Evolutionary conservation across 2,329 filamentous ascomycete genomes (phyloP), one percentile per base, ranked within the genome.

Genomic region (Volutella citrinella): DNA sequence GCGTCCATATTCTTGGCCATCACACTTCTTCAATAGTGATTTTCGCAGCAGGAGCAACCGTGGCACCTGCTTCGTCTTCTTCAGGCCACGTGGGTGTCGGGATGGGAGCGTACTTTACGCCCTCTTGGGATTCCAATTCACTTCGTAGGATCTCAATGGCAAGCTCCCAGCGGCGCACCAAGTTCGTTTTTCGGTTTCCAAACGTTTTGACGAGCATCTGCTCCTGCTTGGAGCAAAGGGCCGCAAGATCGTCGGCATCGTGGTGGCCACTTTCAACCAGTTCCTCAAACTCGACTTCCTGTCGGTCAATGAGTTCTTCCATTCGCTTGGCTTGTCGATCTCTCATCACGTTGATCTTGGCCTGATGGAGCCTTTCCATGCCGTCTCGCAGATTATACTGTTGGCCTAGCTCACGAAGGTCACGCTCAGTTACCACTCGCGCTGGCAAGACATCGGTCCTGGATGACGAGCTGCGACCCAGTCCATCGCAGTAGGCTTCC

Each of bases 271-370:
- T 69, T 16, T 64, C 61, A 3, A 52, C 50, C n/a, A 78, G 54
- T 28, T 61, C 63, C 16, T 64, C 58, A 31, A 74, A 49, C 48
- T 82, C 78, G 2, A 54, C 54, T 39, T 73, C 69, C 45, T 82
- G 78, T 16, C 71, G 65, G 23, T 70, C 65, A 3, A 75, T 55
- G 5, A 82, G 63, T 40, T 79, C 72, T 48, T 81, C 77, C 64
- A 81, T 72, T 19, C 72, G 66, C 51, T 78, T 79, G 2, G 75
- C 68, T 52, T 82, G 79, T 25, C 74, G 72, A 40, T 82, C 78
- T n/a, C 78, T 68, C 64, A 82, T 70, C 17, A 82, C 77, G 46
- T 81, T 81, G 53, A 82, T 80, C 51, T 74, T 76, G 23, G 73
- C 66, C 47, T 77, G 67, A 42, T 82, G 76, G 4, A 78, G 61